Percentiles rank a stretch among this genome's conserved stretches.
Conservation (phyloP, 495 filamentous ascomycete species). For the Aspergillus avenaceus region DNA sequence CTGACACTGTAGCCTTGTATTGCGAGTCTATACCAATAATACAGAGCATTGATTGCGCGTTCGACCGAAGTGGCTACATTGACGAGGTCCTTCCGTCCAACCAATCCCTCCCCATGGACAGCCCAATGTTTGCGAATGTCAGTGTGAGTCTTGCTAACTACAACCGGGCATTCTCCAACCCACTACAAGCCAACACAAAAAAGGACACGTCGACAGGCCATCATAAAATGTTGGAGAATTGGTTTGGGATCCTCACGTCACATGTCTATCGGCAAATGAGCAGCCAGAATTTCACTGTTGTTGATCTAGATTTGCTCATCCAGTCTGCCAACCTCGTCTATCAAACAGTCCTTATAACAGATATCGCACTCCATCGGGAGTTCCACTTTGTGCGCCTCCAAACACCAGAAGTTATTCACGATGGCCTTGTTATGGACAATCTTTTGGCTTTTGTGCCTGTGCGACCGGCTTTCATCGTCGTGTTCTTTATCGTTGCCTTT, state of each 20-base stretch:
- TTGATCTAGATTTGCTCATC: neutral
- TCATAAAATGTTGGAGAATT: neutral
- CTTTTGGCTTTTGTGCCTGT: neutral
- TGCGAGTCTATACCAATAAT: constrained; percentile 3
- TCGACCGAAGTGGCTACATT: neutral
- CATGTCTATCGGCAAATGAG: neutral
- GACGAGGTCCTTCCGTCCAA: neutral
- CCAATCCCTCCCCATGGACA: neutral
- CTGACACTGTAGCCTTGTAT: neutral
- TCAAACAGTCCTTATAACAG: neutral
- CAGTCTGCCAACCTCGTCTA: neutral
- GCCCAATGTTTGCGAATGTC: neutral
- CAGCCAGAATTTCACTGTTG: neutral
- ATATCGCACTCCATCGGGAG: constrained; percentile 2
- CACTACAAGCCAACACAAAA: neutral
- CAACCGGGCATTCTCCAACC: neutral
- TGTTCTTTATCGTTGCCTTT: neutral
- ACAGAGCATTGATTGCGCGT: neutral
- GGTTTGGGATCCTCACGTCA: neutral
- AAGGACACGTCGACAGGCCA: neutral
- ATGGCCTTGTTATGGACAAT: neutral
- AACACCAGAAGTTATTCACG: neutral
- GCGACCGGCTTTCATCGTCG: neutral
- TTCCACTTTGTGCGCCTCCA: neutral
- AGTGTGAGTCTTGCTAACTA: neutral